Evolutionary conservation across 106 monocot species (phyloP), one percentile per base, ranked within the genome.

Genomic region (Dendrobium nobile): DNA sequence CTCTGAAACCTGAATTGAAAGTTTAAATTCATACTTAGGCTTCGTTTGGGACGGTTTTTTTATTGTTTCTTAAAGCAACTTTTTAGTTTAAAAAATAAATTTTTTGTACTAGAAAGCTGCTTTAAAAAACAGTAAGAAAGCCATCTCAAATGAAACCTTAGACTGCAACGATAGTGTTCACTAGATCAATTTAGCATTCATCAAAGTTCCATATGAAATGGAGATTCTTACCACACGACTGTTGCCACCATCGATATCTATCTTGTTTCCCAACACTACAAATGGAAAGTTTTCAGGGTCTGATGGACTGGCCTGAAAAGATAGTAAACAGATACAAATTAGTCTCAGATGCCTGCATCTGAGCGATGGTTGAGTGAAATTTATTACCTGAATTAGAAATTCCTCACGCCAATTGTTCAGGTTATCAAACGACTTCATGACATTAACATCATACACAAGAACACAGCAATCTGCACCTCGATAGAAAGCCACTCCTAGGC

Each of bases 231-330:
- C 96, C 80, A 86, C 86, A 70, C 96, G 84, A 82, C 96, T 90
- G 59, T 93, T 93, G 47, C 96, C 96, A 78, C 87, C 88, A 85
- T 93, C 93, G 26, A 93, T 81, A 77, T 96, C 96, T 24, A 90
- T 77, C 84, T 96, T 93, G 85, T 96, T 96, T 67, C 96, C 93
- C 78, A 93, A 56, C 16, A 93, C 85, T 9, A 96, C 84, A 87
- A 96, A 96, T 40, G 96, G 93, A 78, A 96, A 96, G 41, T 91
- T 87, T 28, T 90, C 87, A 9, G 96, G 96, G 67, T 93, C 88
- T 8, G 88, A 90, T 11, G 96, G 96, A 78, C 88, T 90, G 33
- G 91, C 96, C 90, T 93, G 89, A 73, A 84, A 20, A 2, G 22
- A 70, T 5, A 72, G 41, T 16, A 54, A 37, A 37, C 3, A 37